Base-by-base conservation (phyloP, 441 rosid genomes). In the Aleurites moluccanus region DNA sequence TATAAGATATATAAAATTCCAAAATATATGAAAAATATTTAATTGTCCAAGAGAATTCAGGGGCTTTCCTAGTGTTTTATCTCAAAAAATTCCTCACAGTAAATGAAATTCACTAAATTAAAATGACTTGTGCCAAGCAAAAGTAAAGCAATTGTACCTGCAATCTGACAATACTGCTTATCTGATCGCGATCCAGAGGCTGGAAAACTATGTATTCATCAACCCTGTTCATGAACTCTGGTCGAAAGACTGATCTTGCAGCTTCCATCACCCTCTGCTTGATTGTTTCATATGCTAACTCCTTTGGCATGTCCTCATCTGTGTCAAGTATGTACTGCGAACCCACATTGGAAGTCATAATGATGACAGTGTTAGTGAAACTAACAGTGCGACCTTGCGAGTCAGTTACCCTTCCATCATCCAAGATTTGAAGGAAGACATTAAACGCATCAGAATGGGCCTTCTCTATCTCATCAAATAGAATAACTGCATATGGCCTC, bases 161-260 rank as follows among this genome's bases (percentile, higher is more conserved):
- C 75, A 96, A 85, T 61, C 82, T 86, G 73, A 96, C 99, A 47
- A 96, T 96, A 27, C 86, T 79, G 88, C 78, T 84, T 79, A 96
- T 96, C n/a, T 96, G 98, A 2, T 84, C n/a, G n/a, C n/a, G n/a
- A n/a, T n/a, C n/a, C 79, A 96, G 82, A 61, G 98, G 98, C 83
- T 96, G 98, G 98, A 96, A 96, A 20, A 94, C 98, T 44, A 96
- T 94, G 84, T 94, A 94, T 74, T 96, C 98, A 74, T 96, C 99
- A 55, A 94, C 97, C 44, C 99, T 86, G 78, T 94, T 96, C 97
- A 96, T 91, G 78, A 96, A 96, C 81, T 96, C 99, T 0, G 99
- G 98, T 28, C 98, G 93, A 69, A 96, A 96, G 70, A 94, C 69
- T 15, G 94, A 88, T 82, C 98, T 90, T 16, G 98, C 98, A 84